Conservation (phyloP, 2,329 filamentous ascomycete species). For the Delphinella strobiligena region DNA sequence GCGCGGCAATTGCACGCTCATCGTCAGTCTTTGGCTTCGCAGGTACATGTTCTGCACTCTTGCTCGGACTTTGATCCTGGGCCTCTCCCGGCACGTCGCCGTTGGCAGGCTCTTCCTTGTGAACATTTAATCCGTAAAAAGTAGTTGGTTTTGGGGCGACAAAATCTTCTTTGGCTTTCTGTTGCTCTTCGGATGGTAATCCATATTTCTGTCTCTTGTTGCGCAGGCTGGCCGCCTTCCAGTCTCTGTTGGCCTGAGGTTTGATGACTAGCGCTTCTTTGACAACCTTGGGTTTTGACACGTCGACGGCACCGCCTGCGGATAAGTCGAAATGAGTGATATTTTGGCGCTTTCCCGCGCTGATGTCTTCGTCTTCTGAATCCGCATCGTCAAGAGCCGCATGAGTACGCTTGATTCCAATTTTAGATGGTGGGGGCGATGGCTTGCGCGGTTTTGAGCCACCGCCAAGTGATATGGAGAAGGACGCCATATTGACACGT, state of each 20-base stretch:
- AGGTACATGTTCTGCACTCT: slow-evolving; percentile 3
- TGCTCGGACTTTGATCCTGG: slow-evolving; percentile 12
- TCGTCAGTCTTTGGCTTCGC: slow-evolving; percentile 40
- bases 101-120: slow-evolving; percentile 19
- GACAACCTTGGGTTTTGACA: slow-evolving; percentile 22
- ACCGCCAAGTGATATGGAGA: slow-evolving; percentile 5
- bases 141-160: background rate
- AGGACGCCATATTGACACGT: slow-evolving; percentile 1
- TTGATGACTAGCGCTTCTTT: slow-evolving; percentile 44
- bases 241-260: slow-evolving; percentile 48
- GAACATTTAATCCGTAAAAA: slow-evolving; percentile 39
- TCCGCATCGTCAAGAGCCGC: slow-evolving; percentile 26
- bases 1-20: slow-evolving; percentile 38
- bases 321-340: slow-evolving; percentile 44
- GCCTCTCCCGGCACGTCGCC: slow-evolving; percentile 15
- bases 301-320: slow-evolving; percentile 37
- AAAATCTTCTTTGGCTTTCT: slow-evolving; percentile 10
- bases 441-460: background rate
- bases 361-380: slow-evolving; percentile 49
- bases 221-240: slow-evolving; percentile 39
- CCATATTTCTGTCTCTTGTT: slow-evolving; percentile 43
- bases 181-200: slow-evolving; percentile 44
- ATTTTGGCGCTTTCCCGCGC: slow-evolving; percentile 26
- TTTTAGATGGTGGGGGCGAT: background rate
- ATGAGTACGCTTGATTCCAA: slow-evolving; percentile 29